phyloP scores from a whole-genome alignment of 306 rosid genomes.

The Quercus variabilis region DNA sequence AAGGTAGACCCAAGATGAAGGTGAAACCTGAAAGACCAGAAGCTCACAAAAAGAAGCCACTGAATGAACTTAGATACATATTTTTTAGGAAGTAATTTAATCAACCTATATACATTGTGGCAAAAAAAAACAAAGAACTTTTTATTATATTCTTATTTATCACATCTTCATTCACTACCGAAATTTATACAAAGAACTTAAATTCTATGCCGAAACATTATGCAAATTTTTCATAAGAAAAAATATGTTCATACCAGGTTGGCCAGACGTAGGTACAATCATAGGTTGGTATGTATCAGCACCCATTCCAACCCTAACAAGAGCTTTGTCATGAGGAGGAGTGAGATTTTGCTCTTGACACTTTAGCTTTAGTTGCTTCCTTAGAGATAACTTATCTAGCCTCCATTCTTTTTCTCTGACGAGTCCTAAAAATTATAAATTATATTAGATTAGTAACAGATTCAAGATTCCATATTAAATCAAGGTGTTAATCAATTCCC shows the following conservation, averaged over 20 bases:
- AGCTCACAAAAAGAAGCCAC: background rate
- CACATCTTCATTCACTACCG: background rate
- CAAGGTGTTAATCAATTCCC: conserved; percentile 9
- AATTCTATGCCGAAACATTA: background rate
- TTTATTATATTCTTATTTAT: too few relatives aligned
- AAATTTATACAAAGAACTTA: background rate
- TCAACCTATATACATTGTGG: background rate
- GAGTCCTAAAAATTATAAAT: conserved; percentile 59
- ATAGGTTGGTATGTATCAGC: conserved; percentile 41
- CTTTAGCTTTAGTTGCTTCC: conserved; percentile 87
- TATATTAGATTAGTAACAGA: conserved; percentile 22
- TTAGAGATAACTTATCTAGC: conserved; percentile 82
- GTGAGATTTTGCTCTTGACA: conserved; percentile 82
- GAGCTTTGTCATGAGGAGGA: conserved; percentile 47
- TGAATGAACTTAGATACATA: background rate
- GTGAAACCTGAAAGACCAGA: background rate
- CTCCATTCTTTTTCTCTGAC: conserved; percentile 65
- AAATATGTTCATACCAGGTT: conserved; percentile 49
- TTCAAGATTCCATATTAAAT: conserved; percentile 8
- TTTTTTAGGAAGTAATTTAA: background rate
- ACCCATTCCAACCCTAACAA: conserved; percentile 51
- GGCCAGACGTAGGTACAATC: conserved; percentile 40
- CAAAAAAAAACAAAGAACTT: too few relatives aligned
- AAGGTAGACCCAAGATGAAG: background rate
- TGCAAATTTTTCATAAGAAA: conserved; percentile 3